phyloP scores from a whole-genome alignment of 2,329 filamentous ascomycete species.

The Sarocladiaceae sp. region DNA sequence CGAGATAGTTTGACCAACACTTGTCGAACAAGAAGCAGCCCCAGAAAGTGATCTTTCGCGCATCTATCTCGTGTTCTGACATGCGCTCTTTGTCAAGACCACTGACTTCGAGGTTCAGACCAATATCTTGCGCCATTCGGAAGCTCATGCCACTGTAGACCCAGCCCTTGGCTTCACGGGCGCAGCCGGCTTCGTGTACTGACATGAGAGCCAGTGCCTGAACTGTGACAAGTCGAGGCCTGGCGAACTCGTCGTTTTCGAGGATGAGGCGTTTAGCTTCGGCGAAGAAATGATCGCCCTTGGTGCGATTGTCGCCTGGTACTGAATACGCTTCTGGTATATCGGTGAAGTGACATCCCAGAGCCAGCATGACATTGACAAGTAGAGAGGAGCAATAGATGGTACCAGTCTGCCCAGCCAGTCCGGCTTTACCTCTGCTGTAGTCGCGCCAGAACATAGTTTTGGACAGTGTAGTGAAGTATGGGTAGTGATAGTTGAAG shows the following conservation, averaged over 20 bases:
- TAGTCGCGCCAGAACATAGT: constrained; percentile 86
- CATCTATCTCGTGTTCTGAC: constrained; percentile 82
- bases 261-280: constrained; percentile 88
- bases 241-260: constrained; percentile 90
- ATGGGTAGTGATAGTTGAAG: constrained; percentile 96
- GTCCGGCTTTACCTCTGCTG: constrained; percentile 59
- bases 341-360: constrained; percentile 90
- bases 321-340: constrained; percentile 67
- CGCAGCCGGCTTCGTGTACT: constrained; percentile 91
- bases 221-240: constrained; percentile 81
- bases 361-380: constrained; percentile 88
- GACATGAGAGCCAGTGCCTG: constrained; percentile 95
- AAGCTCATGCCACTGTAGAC: constrained; percentile 98
- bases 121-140: constrained; percentile 92
- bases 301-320: constrained; percentile 73
- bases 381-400: constrained; percentile 84
- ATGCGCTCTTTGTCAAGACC: constrained; percentile 58
- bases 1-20: constrained; percentile 97
- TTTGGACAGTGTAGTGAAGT: constrained; percentile 88
- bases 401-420: constrained; percentile 43
- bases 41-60: constrained; percentile 90
- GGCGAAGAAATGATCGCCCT: constrained; percentile 92
- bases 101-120: constrained; percentile 78
- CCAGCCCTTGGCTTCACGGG: constrained; percentile 92
- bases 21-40: constrained; percentile 98